Conservation (phyloP, 768 basidiomycete genomes). For the Pilatotrama ljubarskyi region DNA sequence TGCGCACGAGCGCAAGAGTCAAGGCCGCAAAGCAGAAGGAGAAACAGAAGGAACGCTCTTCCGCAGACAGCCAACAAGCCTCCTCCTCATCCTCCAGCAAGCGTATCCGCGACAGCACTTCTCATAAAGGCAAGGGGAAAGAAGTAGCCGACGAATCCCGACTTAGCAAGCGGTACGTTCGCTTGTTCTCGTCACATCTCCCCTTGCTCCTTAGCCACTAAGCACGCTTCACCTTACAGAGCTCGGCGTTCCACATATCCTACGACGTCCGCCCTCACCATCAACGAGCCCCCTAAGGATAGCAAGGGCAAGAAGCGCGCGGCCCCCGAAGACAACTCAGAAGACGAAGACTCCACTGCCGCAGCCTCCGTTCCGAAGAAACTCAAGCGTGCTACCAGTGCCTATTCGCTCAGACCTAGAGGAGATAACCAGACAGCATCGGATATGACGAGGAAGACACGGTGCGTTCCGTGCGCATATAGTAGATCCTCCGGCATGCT, state of each 20-base stretch:
- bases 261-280: constrained; percentile 48
- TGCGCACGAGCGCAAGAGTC: constrained; percentile 70
- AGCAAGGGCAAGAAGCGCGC: constrained; percentile 94
- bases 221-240: constrained; percentile 37
- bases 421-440: constrained; percentile 40
- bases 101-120: constrained; percentile 51
- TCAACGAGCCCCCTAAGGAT: constrained; percentile 77
- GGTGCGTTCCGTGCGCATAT: constrained; percentile 39
- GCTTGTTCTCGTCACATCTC: constrained; percentile 23
- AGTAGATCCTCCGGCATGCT: not conserved
- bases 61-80: constrained; percentile 38
- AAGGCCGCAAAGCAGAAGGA: constrained; percentile 75
- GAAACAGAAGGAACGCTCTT: constrained; percentile 54
- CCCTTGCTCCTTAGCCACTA: constrained; percentile 1
- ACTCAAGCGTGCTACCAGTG: constrained; percentile 48
- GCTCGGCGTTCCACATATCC: constrained; percentile 57
- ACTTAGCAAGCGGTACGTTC: constrained; percentile 62
- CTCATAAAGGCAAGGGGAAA: constrained; percentile 64
- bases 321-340: constrained; percentile 64
- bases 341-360: constrained; percentile 59
- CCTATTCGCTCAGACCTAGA: constrained; percentile 71
- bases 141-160: constrained; percentile 57
- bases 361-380: constrained; percentile 53
- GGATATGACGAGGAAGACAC: constrained; percentile 77
- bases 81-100: constrained; percentile 48